Percentiles rank a stretch among this genome's conserved stretches.
Conservation (phyloP, 192 early-diverging fungal species). For the Linnemannia hyalina region DNA sequence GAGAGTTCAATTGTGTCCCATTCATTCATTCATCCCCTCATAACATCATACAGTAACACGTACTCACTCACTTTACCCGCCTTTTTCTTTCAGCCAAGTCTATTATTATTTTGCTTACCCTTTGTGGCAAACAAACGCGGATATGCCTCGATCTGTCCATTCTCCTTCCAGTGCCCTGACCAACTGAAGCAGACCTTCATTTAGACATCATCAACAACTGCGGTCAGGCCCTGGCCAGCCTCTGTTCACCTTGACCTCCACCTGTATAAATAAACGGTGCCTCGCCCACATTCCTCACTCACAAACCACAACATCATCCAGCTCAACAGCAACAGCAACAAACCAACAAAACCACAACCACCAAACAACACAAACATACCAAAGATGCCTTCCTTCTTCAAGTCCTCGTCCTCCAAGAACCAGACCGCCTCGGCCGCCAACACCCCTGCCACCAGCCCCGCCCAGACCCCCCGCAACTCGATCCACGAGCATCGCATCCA, state of each 20-base stretch:
- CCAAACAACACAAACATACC: not conserved
- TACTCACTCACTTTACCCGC: not conserved
- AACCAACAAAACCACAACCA: not conserved
- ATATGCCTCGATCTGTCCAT: not conserved
- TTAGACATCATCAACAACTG: not conserved
- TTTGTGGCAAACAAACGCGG: not conserved
- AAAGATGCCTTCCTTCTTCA: constrained; percentile 10
- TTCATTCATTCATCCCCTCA: too few relatives aligned
- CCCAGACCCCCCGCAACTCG: constrained; percentile 35
- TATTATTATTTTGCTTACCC: not conserved
- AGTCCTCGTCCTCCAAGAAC: constrained; percentile 34
- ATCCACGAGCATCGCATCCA: constrained; percentile 24
- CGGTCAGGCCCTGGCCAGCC: not conserved
- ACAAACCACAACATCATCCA: not conserved
- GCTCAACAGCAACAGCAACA: not conserved
- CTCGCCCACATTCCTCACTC: not conserved
- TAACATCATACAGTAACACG: too few relatives aligned
- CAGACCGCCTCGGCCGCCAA: constrained; percentile 28
- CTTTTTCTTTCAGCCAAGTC: not conserved
- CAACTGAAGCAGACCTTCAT: not conserved
- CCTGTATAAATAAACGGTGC: not conserved
- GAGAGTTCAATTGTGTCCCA: not conserved
- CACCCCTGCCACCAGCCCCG: too few relatives aligned
- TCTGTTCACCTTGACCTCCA: not conserved
- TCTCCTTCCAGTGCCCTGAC: not conserved